Base-by-base conservation (phyloP, 768 basidiomycete genomes). In the Mrakia frigida region DNA sequence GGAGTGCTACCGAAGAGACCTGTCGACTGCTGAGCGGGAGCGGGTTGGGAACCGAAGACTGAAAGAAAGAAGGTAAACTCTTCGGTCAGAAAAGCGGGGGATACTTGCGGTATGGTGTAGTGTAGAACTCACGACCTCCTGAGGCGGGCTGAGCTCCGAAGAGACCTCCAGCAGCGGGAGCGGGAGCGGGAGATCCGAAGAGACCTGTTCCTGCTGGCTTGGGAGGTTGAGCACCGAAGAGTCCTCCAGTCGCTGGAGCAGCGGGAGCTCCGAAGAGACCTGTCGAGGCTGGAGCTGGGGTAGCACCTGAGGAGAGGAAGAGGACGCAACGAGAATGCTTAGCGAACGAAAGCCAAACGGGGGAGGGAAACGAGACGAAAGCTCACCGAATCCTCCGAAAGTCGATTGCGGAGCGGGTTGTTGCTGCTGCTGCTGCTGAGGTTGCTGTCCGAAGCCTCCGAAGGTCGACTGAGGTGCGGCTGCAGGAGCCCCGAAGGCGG, bases 201-300 rank as follows among this genome's bases (percentile, higher is more conserved):
- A 79, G 75, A 23, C 73, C 73, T 0, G 77, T 63, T n/a, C 73
- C 61, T 23, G 78, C 74, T 3, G 80, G 74, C 39, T 80, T 79
- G n/a, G 80, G 56, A 39, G 80, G 56, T 46, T 76, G 76, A 11
- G 73, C 77, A 35, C 79, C 80, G 25, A 78, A 80, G 46, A 80
- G 73, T 25, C 74, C 70, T 52, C 76, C 77, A 28, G 73, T 56
- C 0, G 78, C 78, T 41, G 76, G 41, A 25, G 78, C 79, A 16
- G 79, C 76, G 21, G 76, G 33, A 5, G 79, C 74, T 41, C 81
- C 81, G 50, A 80, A 80, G 16, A 81, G 76, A 41, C 76, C 78
- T 7, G 76, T 72, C 3, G 73, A 31, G 14, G 77, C 23, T 41
- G 70, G 28, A 31, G 69, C 69, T 3, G 69, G 33, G 35, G 70